Percentiles rank a stretch among this genome's conserved stretches.
These are phyloP conservation scores for Blastocystis sp. DNA, from an alignment of 352 stramenopile species.

Conservation along the genomic window DNA sequence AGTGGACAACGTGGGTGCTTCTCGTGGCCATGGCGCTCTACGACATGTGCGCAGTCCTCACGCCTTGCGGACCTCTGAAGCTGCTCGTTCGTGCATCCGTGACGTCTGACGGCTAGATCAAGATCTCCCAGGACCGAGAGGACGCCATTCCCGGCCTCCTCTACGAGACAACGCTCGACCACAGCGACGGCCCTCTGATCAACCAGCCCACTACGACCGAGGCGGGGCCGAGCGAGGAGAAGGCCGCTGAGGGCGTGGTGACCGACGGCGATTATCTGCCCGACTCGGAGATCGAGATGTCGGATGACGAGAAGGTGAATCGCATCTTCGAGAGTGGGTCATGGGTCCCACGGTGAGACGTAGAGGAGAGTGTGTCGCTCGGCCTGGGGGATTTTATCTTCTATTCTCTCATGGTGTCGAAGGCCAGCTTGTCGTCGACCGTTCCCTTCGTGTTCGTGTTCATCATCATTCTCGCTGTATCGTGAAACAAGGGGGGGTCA, in stretches of 20 bases:
- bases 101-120: conserved; percentile 66
- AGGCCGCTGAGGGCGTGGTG: background rate
- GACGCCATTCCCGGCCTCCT: conserved; percentile 82
- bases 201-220: background rate
- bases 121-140: conserved; percentile 82
- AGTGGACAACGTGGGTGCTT: conserved; percentile 80
- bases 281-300: background rate
- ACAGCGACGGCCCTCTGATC: background rate
- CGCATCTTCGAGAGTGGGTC: conserved; percentile 60
- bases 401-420: conserved; percentile 89
- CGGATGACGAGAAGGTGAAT: conserved; percentile 57
- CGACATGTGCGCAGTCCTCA: conserved; percentile 91
- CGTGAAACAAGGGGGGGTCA: background rate
- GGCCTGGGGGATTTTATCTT: conserved; percentile 94
- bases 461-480: conserved; percentile 80
- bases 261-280: conserved; percentile 10
- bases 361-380: conserved; percentile 69
- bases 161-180: conserved; percentile 81
- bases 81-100: conserved; percentile 71
- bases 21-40: conserved; percentile 87
- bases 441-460: conserved; percentile 83
- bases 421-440: conserved; percentile 89
- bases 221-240: background rate
- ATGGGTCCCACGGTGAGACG: background rate
- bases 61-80: conserved; percentile 85